These are phyloP conservation scores for Cantharellus cinnabarinus DNA, from an alignment of 768 basidiomycete species.

Conservation along the genomic window DNA sequence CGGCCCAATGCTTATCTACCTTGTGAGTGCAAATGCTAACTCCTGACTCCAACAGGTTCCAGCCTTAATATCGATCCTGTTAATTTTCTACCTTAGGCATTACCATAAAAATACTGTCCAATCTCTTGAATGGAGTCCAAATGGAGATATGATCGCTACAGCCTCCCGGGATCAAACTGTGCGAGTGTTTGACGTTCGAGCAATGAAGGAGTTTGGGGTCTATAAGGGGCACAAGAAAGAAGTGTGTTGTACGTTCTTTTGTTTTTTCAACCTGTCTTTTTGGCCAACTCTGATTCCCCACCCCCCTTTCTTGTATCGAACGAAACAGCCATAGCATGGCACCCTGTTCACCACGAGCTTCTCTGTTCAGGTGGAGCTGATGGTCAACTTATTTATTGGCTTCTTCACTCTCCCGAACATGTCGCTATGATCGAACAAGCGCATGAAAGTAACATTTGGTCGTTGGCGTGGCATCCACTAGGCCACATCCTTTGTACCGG, in stretches of 20 bases:
- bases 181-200: slow-evolving; percentile 91
- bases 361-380: slow-evolving; percentile 89
- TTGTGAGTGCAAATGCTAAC: slow-evolving; percentile 31
- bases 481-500: slow-evolving; percentile 87
- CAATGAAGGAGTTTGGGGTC: slow-evolving; percentile 85
- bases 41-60: too few relatives aligned
- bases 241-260: slow-evolving; percentile 9
- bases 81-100: slow-evolving; percentile 31
- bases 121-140: slow-evolving; percentile 80
- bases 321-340: slow-evolving; percentile 71
- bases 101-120: slow-evolving; percentile 96
- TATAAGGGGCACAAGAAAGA: slow-evolving; percentile 97
- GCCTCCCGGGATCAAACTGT: slow-evolving; percentile 90
- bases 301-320: too few relatives aligned
- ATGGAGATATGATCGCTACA: slow-evolving; percentile 84
- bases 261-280: background rate
- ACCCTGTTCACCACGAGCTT: slow-evolving; percentile 69
- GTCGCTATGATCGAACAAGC: slow-evolving; percentile 82
- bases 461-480: slow-evolving; percentile 83
- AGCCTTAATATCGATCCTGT: background rate
- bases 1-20: slow-evolving; percentile 75
- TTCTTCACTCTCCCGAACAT: slow-evolving; percentile 42
- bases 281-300: background rate
- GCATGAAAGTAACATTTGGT: slow-evolving; percentile 96
- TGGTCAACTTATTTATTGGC: slow-evolving; percentile 89